Conservation (phyloP, 371 early-diverging fungal genomes). For the Mucor velutinosus region DNA sequence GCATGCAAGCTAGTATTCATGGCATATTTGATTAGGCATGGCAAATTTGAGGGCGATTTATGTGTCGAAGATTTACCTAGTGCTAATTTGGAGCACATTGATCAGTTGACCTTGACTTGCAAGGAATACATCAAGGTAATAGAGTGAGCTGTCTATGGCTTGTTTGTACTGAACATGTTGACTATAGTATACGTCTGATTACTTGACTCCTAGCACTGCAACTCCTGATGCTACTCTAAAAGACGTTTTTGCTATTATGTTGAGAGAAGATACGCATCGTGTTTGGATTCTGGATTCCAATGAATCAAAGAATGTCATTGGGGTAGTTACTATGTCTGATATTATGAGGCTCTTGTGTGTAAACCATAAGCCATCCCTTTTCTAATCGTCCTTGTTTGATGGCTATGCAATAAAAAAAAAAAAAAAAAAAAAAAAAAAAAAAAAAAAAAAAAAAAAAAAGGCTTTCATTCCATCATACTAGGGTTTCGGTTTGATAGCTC, state of each 20-base stretch:
- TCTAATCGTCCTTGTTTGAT: background rate
- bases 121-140: constrained; percentile 52
- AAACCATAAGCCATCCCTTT: constrained; percentile 17
- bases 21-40: constrained; percentile 14
- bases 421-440: too few relatives aligned
- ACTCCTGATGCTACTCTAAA: constrained; percentile 33
- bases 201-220: constrained; percentile 30
- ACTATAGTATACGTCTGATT: constrained; percentile 16
- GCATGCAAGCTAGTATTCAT: background rate
- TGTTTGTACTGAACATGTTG: background rate
- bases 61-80: constrained; percentile 56
- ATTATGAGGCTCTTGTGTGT: constrained; percentile 43
- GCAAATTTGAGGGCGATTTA: constrained; percentile 43
- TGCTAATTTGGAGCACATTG: constrained; percentile 43
- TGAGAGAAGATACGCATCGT: constrained; percentile 50
- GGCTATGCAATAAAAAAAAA: constrained; percentile 30
- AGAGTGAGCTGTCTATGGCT: background rate
- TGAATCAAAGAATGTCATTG: constrained; percentile 32
- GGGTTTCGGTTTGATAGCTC: background rate
- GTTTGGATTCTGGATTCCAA: constrained; percentile 55
- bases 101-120: constrained; percentile 41
- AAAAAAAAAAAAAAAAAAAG: too few relatives aligned
- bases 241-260: constrained; percentile 39
- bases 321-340: constrained; percentile 62
- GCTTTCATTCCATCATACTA: too few relatives aligned